Percentiles rank a stretch among this genome's conserved stretches.
phyloP scores from a whole-genome alignment of 2,329 filamentous ascomycete genomes.

The Hypoxylon sp. region DNA sequence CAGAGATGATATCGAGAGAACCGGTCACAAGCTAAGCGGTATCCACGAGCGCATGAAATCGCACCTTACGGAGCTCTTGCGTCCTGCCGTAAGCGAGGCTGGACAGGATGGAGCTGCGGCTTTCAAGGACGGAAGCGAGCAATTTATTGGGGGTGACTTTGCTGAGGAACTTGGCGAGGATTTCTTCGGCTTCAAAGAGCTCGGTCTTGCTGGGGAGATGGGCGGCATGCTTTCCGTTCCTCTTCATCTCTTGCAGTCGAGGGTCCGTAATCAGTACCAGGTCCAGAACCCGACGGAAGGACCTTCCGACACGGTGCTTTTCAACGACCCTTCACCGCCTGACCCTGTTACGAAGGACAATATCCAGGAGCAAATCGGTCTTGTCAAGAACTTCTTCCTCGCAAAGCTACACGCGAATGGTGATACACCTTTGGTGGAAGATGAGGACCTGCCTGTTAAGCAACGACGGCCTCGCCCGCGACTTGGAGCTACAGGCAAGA shows the following conservation, averaged over 20 bases:
- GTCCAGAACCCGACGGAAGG: conserved; percentile 75
- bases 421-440: conserved; percentile 87
- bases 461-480: conserved; percentile 81
- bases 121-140: conserved; percentile 96
- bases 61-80: conserved; percentile 91
- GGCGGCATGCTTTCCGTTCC: conserved; percentile 91
- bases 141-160: conserved; percentile 96
- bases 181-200: conserved; percentile 97
- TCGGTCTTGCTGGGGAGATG: conserved; percentile 92
- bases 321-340: conserved; percentile 75
- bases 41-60: conserved; percentile 96
- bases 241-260: conserved; percentile 90
- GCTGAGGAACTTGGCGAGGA: conserved; percentile 98
- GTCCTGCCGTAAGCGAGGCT: conserved; percentile 85
- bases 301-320: conserved; percentile 69
- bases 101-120: conserved; percentile 84
- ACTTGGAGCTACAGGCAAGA: conserved; percentile 81
- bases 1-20: conserved; percentile 91
- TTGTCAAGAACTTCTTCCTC: conserved; percentile 92
- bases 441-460: conserved; percentile 93
- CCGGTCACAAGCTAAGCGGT: conserved; percentile 79
- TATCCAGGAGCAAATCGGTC: conserved; percentile 82
- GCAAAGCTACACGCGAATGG: conserved; percentile 87
- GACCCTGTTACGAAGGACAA: conserved; percentile 84
- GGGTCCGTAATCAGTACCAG: conserved; percentile 87